Conservation (phyloP, 768 basidiomycete species). For the Calocera viscosa region DNA sequence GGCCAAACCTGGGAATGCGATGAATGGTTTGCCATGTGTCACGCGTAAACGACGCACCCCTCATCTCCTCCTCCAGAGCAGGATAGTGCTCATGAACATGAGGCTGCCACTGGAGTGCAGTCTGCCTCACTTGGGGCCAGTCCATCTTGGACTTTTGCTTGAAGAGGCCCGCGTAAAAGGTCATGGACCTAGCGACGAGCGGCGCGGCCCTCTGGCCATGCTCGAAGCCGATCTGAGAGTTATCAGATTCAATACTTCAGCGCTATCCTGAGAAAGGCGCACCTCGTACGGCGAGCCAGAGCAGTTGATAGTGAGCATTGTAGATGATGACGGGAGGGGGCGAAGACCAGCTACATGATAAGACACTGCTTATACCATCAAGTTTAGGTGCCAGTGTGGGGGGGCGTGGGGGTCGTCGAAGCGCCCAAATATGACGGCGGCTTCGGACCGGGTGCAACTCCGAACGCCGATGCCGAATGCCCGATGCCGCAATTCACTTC, state of each 20-base stretch:
- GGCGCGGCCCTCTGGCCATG: conserved; percentile 25
- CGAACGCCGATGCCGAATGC: conserved; percentile 8
- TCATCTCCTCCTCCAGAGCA: conserved; percentile 27
- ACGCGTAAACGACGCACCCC: conserved; percentile 18
- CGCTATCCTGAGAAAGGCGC: not conserved
- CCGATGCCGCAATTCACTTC: conserved; percentile 7
- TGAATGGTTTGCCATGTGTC: too few relatives aligned
- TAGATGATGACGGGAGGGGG: not conserved
- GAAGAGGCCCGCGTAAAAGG: conserved; percentile 27
- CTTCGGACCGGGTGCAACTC: conserved; percentile 1
- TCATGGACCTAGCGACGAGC: conserved; percentile 26
- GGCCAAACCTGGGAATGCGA: conserved; percentile 27
- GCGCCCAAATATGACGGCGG: conserved; percentile 3
- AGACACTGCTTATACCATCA: not conserved
- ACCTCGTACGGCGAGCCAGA: conserved; percentile 16
- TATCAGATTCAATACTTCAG: not conserved
- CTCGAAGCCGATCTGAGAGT: conserved; percentile 23
- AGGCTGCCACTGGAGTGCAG: conserved; percentile 22
- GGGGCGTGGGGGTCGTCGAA: not conserved
- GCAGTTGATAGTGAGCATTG: not conserved
- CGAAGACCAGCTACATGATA: not conserved
- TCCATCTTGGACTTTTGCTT: conserved; percentile 25
- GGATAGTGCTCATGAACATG: conserved; percentile 23
- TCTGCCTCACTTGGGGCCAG: conserved; percentile 25
- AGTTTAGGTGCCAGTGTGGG: not conserved